These are phyloP conservation scores for Tephrocybe sp. DNA, from an alignment of 768 basidiomycete species.

Conservation along the genomic window DNA sequence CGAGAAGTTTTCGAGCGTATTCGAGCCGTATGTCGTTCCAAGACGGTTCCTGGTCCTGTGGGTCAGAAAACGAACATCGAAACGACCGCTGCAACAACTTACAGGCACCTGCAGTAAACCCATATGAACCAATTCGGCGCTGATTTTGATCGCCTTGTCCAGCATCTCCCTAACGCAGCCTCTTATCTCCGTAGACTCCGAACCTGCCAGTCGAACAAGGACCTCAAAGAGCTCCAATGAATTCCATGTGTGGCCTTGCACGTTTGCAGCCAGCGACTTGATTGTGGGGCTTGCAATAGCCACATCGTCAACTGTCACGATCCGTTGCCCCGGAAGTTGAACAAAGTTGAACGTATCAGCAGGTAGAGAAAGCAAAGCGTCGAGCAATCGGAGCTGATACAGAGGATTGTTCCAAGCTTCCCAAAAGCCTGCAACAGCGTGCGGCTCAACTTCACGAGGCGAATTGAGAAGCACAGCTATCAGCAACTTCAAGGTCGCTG, in stretches of 20 bases:
- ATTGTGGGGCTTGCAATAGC: slow-evolving; percentile 86
- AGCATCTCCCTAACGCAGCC: slow-evolving; percentile 86
- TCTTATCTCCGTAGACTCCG: slow-evolving; percentile 69
- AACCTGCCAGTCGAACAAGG: slow-evolving; percentile 75
- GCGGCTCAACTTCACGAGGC: slow-evolving; percentile 72
- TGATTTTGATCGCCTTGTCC: slow-evolving; percentile 91
- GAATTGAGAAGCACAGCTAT: slow-evolving; percentile 85
- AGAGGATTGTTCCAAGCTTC: slow-evolving; percentile 80
- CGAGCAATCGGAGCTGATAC: slow-evolving; percentile 84
- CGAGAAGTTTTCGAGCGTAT: slow-evolving; percentile 80
- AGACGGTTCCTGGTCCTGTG: slow-evolving; percentile 61
- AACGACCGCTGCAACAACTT: slow-evolving; percentile 30
- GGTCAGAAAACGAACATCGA: slow-evolving; percentile 10
- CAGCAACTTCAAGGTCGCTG: slow-evolving; percentile 84
- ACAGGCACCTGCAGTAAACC: slow-evolving; percentile 90
- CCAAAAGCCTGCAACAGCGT: slow-evolving; percentile 88
- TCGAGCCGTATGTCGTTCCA: slow-evolving; percentile 91
- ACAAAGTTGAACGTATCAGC: slow-evolving; percentile 94
- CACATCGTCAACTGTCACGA: slow-evolving; percentile 89
- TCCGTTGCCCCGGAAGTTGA: slow-evolving; percentile 75
- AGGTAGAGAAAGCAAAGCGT: slow-evolving; percentile 85
- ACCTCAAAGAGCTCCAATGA: slow-evolving; percentile 89
- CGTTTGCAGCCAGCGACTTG: slow-evolving; percentile 85
- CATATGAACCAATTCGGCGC: slow-evolving; percentile 92
- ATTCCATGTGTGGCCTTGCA: slow-evolving; percentile 95